Evolutionary conservation across 75 land plant genomes (phyloP).

Genomic region (Selaginella moellendorffii): DNA sequence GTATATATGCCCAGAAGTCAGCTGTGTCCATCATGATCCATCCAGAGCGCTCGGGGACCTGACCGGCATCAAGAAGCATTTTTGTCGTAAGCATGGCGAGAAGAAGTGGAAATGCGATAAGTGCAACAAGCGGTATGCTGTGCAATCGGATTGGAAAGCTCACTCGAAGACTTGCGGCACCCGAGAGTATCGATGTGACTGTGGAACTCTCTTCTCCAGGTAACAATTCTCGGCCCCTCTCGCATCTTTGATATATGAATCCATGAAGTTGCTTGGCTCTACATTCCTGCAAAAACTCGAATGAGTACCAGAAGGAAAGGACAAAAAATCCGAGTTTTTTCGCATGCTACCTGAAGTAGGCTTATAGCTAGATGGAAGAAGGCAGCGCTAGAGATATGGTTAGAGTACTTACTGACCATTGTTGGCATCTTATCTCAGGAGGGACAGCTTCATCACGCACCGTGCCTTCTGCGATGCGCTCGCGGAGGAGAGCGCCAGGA

Average conservation of each 20-base stretch:
- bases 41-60: constrained; percentile 84
- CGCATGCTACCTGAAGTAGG: no score
- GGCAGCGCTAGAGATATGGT: no score
- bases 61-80: constrained; percentile 94
- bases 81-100: constrained; percentile 89
- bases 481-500: constrained; percentile 68
- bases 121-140: constrained; percentile 87
- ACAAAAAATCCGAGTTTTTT: no score
- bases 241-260: no score
- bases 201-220: constrained; percentile 97
- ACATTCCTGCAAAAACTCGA: no score
- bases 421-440: no score
- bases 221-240: no score
- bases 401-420: no score
- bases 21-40: constrained; percentile 91
- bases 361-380: no score
- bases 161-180: constrained; percentile 98
- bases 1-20: constrained; percentile 72
- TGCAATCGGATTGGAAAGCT: constrained; percentile 98
- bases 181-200: constrained; percentile 91
- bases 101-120: constrained; percentile 99
- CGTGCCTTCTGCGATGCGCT: constrained; percentile 94
- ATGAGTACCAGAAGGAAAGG: no score
- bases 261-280: no score
- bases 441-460: constrained; percentile 95